Evolutionary conservation across 2,329 filamentous ascomycete genomes (phyloP), one percentile per base, ranked within the genome.

Genomic region (Elsinoe perseae): DNA sequence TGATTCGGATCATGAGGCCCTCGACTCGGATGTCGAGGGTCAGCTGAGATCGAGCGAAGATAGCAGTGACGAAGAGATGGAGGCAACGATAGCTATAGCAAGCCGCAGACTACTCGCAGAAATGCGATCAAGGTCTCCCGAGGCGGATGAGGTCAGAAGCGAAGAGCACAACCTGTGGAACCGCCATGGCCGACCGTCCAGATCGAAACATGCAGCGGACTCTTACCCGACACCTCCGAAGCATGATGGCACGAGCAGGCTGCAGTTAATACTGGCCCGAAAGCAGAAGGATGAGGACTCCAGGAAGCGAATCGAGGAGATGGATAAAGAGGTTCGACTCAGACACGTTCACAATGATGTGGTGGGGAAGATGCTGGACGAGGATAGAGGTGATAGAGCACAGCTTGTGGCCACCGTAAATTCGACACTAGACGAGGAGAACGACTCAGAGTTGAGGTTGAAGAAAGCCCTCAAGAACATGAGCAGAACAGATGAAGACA

Each of bases 401-500:
- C 20, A 46, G 25, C 27, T 36, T 9, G 53, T 27, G 9, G 28
- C 16, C 8, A 46, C 14, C 25, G 53, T 64, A 14, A 73, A 84
- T 56, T 83, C 70, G 57, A 69, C 61, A 23, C 43, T 63, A 10
- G 60, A 50, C 8, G 62, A 64, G 8, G 63, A 63, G 14, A 72
- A 70, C 38, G 73, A 74, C 16, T 66, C 73, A 20, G 73, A 75
- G 25, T 74, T 77, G 57, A 78, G 78, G 60, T 69, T 85, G 27
- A 71, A 78, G 58, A 71, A 75, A 59, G 83, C 82, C 34, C 75
- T 86, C 61, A 72, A 76, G 59, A 75, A 82, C 62, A 72, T 80
- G 38, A 71, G n/a, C 5, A 36, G n/a, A 14, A 9, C 9, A 36
- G 32, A 78, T 18, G 66, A 71, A 14, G 73, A 78, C n/a, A 73